Evolutionary conservation across 768 basidiomycete genomes (phyloP).

Genomic region (Auricularia sp.): DNA sequence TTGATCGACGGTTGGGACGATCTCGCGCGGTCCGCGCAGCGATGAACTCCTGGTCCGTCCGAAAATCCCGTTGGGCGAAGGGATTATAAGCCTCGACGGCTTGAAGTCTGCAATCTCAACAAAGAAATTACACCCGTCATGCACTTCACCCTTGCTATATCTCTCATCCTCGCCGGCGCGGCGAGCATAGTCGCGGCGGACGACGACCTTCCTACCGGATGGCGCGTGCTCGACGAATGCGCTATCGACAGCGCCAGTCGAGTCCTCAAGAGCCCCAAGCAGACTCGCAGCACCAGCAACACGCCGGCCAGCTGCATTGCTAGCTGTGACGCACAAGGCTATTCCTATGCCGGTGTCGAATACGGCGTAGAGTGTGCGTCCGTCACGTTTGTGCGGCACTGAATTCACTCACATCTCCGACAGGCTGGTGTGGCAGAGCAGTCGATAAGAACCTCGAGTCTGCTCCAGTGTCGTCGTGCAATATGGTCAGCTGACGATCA

Average conservation of each 20-base stretch:
- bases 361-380: background rate
- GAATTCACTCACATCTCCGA: too few relatives aligned
- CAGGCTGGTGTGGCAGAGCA: background rate
- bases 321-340: background rate
- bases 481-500: slow-evolving; percentile 18
- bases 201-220: background rate
- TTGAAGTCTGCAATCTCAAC: too few relatives aligned
- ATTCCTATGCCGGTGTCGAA: background rate
- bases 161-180: too few relatives aligned
- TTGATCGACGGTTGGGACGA: too few relatives aligned
- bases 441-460: background rate
- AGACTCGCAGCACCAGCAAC: background rate
- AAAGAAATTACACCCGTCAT: too few relatives aligned
- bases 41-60: slow-evolving; percentile 12
- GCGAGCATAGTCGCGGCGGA: background rate
- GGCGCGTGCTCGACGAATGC: background rate
- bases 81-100: too few relatives aligned
- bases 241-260: background rate
- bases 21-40: slow-evolving; percentile 16
- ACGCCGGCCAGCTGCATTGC: background rate
- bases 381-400: slow-evolving; percentile 6
- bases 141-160: too few relatives aligned
- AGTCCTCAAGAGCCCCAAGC: background rate
- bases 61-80: too few relatives aligned
- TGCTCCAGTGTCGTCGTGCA: background rate